phyloP scores from a whole-genome alignment of 176 grass and related monocot species.

The Elymus sibiricus region DNA sequence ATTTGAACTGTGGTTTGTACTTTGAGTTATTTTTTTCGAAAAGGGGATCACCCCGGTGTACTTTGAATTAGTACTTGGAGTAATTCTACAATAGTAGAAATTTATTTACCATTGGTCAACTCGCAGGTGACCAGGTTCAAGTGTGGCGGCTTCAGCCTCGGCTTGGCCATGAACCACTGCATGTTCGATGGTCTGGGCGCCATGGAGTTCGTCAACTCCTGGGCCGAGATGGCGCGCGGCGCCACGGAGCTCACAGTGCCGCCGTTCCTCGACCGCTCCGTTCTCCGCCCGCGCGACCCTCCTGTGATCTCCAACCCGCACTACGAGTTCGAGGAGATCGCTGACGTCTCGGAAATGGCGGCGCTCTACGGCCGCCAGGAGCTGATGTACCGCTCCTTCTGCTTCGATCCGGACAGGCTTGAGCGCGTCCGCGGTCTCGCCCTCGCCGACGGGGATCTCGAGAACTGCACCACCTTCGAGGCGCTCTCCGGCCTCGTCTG shows the following conservation, averaged over 20 bases:
- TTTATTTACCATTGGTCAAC: neutral
- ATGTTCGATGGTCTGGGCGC: slow-evolving; percentile 92
- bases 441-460: slow-evolving; percentile 37
- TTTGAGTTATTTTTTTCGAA: neutral
- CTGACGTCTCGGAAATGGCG: slow-evolving; percentile 58
- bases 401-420: slow-evolving; percentile 67
- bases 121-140: slow-evolving; percentile 79
- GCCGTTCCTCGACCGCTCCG: slow-evolving; percentile 59
- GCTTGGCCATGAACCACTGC: slow-evolving; percentile 89
- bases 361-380: slow-evolving; percentile 52
- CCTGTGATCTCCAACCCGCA: slow-evolving; percentile 58
- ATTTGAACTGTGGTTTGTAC: neutral
- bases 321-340: slow-evolving; percentile 81
- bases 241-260: slow-evolving; percentile 54
- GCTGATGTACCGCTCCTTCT: slow-evolving; percentile 69
- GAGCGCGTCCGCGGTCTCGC: slow-evolving; percentile 46
- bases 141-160: slow-evolving; percentile 80
- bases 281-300: slow-evolving; percentile 57
- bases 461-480: slow-evolving; percentile 80
- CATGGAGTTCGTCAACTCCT: slow-evolving; percentile 98
- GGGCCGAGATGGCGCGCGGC: slow-evolving; percentile 84
- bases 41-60: no score
- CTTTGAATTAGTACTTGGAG: neutral
- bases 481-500: slow-evolving; percentile 78
- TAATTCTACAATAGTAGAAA: neutral